Evolutionary conservation across 2,329 filamentous ascomycete species (phyloP).

Genomic region (Ascosphaera acerosa): DNA sequence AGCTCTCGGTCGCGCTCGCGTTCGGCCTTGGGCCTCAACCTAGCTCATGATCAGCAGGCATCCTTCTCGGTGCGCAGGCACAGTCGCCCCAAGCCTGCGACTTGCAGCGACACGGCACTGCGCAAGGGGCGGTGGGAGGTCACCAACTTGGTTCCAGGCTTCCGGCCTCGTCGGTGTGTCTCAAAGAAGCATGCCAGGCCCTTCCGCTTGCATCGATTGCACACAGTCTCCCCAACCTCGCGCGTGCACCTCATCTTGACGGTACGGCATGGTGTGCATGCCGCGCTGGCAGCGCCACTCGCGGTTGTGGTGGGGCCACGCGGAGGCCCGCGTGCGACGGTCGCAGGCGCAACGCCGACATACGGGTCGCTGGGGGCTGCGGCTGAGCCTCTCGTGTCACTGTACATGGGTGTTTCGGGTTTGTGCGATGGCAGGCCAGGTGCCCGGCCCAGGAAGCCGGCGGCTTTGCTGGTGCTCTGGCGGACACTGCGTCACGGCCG

Average conservation of each 20-base stretch:
- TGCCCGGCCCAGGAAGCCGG: too few species aligned
- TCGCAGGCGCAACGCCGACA: background rate
- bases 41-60: background rate
- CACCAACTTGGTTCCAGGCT: constrained; percentile 13
- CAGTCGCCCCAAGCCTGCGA: too few species aligned
- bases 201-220: constrained; percentile 16
- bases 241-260: constrained; percentile 18
- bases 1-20: constrained; percentile 3
- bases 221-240: constrained; percentile 8
- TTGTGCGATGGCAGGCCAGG: too few species aligned
- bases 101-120: background rate
- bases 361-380: background rate
- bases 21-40: constrained; percentile 6
- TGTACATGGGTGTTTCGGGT: too few species aligned
- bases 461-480: too few species aligned
- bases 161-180: constrained; percentile 18
- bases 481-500: too few species aligned
- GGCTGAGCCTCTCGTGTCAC: background rate
- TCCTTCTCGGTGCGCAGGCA: too few species aligned
- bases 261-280: constrained; percentile 16
- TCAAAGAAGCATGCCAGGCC: constrained; percentile 16
- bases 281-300: constrained; percentile 4
- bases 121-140: constrained; percentile 1
- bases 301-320: background rate
- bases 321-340: background rate